phyloP scores from a whole-genome alignment of 208 protist species.

The Endotrypanum monterogeii region DNA sequence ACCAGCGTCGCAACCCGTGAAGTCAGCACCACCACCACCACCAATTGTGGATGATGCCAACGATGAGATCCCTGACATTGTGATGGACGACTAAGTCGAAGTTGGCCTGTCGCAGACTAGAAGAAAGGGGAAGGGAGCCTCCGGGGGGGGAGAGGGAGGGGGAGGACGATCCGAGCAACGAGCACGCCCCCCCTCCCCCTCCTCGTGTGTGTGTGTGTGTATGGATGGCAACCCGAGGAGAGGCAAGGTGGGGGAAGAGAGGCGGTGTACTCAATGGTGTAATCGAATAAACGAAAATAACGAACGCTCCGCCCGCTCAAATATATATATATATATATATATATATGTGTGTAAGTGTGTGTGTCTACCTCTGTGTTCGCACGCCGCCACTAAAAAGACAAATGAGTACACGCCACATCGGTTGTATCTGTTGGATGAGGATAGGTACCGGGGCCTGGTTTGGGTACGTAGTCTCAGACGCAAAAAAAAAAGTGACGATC shows the following conservation, averaged over 20 bases:
- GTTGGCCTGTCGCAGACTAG: not conserved
- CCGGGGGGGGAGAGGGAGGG: not conserved
- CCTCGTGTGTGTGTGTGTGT: not conserved
- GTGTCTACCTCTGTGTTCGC: too few species aligned
- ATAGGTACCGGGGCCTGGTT: not conserved
- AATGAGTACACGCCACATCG: not conserved
- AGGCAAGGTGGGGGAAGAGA: too few species aligned
- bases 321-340: too few species aligned
- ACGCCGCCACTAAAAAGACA: too few species aligned
- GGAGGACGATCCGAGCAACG: not conserved
- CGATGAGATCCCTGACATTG: constrained; percentile 61
- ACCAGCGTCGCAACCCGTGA: not conserved
- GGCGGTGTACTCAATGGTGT: too few species aligned
- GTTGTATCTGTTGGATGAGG: not conserved
- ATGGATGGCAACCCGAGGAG: too few species aligned
- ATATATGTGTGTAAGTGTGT: too few species aligned
- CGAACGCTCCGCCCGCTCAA: too few species aligned
- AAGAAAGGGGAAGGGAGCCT: not conserved
- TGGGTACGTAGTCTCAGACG: not conserved
- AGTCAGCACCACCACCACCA: not conserved
- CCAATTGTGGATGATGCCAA: constrained; percentile 26
- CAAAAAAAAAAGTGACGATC: not conserved
- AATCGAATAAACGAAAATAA: too few species aligned
- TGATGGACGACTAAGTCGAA: constrained; percentile 50
- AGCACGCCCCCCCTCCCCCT: not conserved